Evolutionary conservation across 2,329 filamentous ascomycete genomes (phyloP).

Genomic region (Penicillium sp.): DNA sequence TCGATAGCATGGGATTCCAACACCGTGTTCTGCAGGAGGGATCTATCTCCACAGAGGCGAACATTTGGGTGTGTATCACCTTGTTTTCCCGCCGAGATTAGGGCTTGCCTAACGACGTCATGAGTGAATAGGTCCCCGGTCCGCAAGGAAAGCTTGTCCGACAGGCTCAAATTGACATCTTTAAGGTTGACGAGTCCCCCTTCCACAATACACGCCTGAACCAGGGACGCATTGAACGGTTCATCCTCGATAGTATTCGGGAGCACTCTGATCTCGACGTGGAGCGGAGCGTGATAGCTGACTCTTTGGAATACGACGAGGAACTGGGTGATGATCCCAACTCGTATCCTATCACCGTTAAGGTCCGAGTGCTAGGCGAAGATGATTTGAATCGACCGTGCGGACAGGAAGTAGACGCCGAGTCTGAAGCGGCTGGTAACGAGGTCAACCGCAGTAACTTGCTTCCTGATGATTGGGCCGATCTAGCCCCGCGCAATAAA

Average conservation of each 20-base stretch:
- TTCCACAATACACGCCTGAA: constrained; percentile 68
- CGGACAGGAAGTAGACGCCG: constrained; percentile 24
- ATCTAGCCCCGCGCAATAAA: constrained; percentile 40
- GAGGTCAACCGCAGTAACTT: constrained; percentile 63
- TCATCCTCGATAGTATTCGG: constrained; percentile 63
- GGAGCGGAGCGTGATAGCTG: constrained; percentile 61
- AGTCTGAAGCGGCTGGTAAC: constrained; percentile 41
- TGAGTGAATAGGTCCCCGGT: constrained; percentile 35
- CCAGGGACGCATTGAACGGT: constrained; percentile 68
- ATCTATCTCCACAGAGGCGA: constrained; percentile 68
- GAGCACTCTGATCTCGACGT: constrained; percentile 56
- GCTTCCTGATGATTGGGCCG: constrained; percentile 57
- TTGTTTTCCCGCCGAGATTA: neutral
- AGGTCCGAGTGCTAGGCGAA: constrained; percentile 57
- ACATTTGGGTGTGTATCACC: constrained; percentile 42
- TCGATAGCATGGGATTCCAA: constrained; percentile 68
- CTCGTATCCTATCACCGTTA: constrained; percentile 62
- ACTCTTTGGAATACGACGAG: constrained; percentile 56
- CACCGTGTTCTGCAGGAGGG: constrained; percentile 65
- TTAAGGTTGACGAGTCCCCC: constrained; percentile 54
- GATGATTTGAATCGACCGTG: constrained; percentile 58
- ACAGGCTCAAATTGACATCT: constrained; percentile 63
- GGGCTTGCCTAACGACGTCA: neutral
- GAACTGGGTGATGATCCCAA: constrained; percentile 46
- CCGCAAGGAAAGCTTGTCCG: constrained; percentile 57